Percentiles rank a stretch among this genome's conserved stretches.
Conservation (phyloP, 768 basidiomycete genomes). For the Psilocybe sp. region DNA sequence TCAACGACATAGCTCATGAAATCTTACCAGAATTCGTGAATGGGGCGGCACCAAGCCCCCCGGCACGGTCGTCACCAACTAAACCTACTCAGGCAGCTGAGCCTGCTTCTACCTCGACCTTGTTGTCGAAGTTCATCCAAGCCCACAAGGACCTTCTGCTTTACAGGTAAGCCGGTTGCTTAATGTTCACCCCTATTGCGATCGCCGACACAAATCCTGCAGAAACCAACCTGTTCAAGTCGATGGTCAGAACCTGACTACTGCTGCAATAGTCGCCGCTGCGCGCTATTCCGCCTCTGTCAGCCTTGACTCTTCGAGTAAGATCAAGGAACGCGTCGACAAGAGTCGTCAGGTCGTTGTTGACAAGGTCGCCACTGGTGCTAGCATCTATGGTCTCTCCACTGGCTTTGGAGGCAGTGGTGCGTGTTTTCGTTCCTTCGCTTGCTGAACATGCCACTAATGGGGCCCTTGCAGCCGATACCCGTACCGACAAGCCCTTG, state of each 20-base stretch:
- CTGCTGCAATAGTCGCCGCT: constrained; percentile 65
- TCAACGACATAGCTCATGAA: constrained; percentile 20
- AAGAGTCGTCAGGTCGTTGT: constrained; percentile 67
- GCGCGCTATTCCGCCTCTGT: constrained; percentile 55
- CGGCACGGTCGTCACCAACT: constrained; percentile 4
- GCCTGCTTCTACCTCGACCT: constrained; percentile 6
- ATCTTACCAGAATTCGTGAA: constrained; percentile 15
- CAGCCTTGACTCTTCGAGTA: constrained; percentile 34
- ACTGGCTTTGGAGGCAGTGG: constrained; percentile 80
- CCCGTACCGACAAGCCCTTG: constrained; percentile 63
- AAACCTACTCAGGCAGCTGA: constrained; percentile 3
- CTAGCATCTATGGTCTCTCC: constrained; percentile 79
- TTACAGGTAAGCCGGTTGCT: constrained; percentile 7
- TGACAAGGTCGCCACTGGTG: constrained; percentile 62
- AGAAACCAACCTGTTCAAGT: constrained; percentile 55
- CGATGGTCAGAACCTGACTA: constrained; percentile 62
- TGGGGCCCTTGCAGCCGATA: constrained; percentile 51
- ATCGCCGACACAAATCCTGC: constrained; percentile 20
- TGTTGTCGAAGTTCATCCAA: constrained; percentile 20
- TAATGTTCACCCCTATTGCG: not conserved
- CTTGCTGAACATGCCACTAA: not conserved
- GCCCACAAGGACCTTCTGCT: constrained; percentile 15
- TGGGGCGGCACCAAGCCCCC: constrained; percentile 6
- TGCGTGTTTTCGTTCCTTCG: constrained; percentile 18
- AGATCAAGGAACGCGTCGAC: constrained; percentile 49